A percentile compares a stretch with the other conserved stretches of the same genome.
phyloP scores from a whole-genome alignment of 2,329 filamentous ascomycete genomes.

The Alternaria novae-zelandiae region DNA sequence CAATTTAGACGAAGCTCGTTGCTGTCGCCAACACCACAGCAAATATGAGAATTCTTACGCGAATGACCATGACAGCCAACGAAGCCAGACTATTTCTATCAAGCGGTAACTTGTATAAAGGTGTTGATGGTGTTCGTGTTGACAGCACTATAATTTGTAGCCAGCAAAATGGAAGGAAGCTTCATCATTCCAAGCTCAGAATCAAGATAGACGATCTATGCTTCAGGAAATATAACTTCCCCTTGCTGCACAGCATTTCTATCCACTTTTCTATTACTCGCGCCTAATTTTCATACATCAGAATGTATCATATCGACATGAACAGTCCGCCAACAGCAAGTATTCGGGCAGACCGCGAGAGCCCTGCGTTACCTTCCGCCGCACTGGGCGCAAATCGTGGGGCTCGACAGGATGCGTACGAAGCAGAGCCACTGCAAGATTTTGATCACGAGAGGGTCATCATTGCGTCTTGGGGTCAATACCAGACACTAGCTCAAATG shows the following conservation, averaged over 20 bases:
- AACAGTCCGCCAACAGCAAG: background rate
- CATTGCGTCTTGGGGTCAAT: background rate
- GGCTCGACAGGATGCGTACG: too few species aligned
- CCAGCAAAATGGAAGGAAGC: background rate
- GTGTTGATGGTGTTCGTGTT: too few species aligned
- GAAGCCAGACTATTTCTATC: background rate
- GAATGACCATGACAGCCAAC: background rate
- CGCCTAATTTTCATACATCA: background rate
- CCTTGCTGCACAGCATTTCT: background rate
- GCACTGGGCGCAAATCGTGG: background rate
- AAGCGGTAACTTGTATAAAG: background rate
- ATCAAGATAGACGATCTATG: background rate
- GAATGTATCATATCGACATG: background rate
- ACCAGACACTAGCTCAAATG: background rate
- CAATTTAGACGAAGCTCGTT: background rate
- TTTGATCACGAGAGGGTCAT: background rate
- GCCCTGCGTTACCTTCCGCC: background rate
- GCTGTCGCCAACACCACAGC: background rate
- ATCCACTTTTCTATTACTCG: background rate
- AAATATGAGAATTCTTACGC: background rate
- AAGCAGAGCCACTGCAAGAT: background rate
- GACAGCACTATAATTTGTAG: background rate
- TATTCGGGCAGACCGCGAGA: background rate
- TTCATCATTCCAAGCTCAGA: background rate
- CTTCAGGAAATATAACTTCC: background rate